phyloP scores from a whole-genome alignment of 306 rosid genomes.

The Ormosia emarginata region DNA sequence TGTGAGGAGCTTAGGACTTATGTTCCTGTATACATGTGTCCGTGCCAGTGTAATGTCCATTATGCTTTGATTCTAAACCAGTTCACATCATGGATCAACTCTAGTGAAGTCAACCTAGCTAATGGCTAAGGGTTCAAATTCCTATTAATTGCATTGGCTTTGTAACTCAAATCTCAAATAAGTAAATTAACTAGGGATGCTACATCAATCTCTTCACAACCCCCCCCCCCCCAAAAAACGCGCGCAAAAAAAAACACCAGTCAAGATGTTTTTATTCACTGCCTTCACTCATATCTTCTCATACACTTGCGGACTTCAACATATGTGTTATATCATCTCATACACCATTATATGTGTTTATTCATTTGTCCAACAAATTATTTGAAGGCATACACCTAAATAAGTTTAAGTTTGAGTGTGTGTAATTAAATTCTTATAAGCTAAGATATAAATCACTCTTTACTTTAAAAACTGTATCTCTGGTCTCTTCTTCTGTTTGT shows the following conservation, averaged over 20 bases:
- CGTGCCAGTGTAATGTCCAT: background rate
- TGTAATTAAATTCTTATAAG: slow-evolving; percentile 1
- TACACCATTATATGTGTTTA: background rate
- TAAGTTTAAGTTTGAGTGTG: slow-evolving; percentile 8
- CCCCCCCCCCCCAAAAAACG: too few species aligned
- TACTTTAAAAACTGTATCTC: background rate
- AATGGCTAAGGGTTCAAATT: too few species aligned
- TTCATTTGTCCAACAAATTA: background rate
- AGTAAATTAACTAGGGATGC: too few species aligned
- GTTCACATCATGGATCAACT: background rate
- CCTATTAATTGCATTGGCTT: too few species aligned
- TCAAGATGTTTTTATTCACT: background rate
- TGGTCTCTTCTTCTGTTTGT: background rate
- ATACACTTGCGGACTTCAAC: background rate
- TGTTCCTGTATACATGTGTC: background rate
- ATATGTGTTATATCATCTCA: background rate
- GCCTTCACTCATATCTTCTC: background rate
- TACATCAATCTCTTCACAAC: too few species aligned
- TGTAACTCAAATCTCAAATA: too few species aligned
- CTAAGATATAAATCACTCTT: background rate
- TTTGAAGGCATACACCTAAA: background rate
- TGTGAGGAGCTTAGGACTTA: background rate
- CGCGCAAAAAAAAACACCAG: too few species aligned
- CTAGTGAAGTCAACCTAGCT: background rate
- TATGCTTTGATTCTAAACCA: background rate